Percentiles rank a stretch among this genome's conserved stretches.
These are phyloP conservation scores for Chalciporus piperatus DNA, from an alignment of 768 basidiomycete genomes.

Conservation along the genomic window DNA sequence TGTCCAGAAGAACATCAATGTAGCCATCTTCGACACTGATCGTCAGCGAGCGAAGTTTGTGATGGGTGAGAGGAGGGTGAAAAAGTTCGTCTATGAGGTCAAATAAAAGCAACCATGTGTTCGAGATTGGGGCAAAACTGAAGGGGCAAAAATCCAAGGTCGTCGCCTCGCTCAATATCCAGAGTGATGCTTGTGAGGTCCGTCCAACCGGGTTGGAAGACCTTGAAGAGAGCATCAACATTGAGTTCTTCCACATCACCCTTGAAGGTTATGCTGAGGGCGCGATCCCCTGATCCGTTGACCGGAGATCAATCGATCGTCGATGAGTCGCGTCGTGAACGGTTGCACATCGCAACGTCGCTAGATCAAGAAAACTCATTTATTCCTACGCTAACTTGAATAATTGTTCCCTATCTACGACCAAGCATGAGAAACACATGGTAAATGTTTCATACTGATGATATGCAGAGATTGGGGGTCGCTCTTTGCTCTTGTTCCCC, in stretches of 20 bases:
- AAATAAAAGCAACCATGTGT: not conserved
- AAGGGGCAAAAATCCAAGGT: not conserved
- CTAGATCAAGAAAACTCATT: too few relatives aligned
- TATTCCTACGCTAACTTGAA: not conserved
- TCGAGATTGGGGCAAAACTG: not conserved
- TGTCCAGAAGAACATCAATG: not conserved
- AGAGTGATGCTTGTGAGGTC: not conserved
- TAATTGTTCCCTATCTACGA: slow-evolving; percentile 21
- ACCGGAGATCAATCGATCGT: too few relatives aligned
- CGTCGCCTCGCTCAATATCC: not conserved
- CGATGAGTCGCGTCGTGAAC: too few relatives aligned
- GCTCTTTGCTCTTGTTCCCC: slow-evolving; percentile 83
- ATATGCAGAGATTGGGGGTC: slow-evolving; percentile 22
- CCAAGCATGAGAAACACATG: slow-evolving; percentile 14
- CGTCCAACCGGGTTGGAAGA: not conserved
- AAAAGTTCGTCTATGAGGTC: fast-evolving
- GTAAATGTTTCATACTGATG: slow-evolving; percentile 16
- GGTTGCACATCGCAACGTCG: too few relatives aligned
- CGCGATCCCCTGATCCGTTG: not conserved
- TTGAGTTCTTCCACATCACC: not conserved
- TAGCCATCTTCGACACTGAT: not conserved
- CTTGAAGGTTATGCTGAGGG: not conserved
- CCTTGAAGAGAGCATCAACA: not conserved
- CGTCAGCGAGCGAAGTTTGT: not conserved
- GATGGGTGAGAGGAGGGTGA: not conserved